Conservation (phyloP, 306 rosid genomes). For the Alnus rubra region DNA sequence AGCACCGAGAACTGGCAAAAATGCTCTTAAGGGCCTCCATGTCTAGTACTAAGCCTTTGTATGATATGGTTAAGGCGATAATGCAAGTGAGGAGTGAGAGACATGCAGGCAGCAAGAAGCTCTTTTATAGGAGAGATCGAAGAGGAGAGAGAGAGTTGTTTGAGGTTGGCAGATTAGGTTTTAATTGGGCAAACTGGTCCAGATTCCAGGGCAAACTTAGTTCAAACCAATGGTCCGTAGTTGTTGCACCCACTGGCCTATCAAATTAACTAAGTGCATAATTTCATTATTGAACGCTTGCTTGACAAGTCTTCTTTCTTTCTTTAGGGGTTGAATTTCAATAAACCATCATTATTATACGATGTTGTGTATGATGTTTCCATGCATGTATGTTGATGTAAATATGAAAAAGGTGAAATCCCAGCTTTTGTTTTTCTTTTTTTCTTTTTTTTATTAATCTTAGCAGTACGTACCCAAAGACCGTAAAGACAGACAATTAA, state of each 20-base stretch:
- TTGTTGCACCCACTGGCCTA: slow-evolving; percentile 89
- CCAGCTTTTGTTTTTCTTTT: too few species aligned
- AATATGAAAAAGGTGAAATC: too few species aligned
- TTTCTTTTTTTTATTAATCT: too few species aligned
- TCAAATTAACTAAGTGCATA: slow-evolving; percentile 17
- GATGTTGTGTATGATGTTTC: neutral
- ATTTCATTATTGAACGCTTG: slow-evolving; percentile 45
- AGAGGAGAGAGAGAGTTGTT: slow-evolving; percentile 35
- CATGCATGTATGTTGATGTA: too few species aligned
- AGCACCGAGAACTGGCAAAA: slow-evolving; percentile 20
- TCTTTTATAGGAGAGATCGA: slow-evolving; percentile 40
- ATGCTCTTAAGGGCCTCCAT: slow-evolving; percentile 38
- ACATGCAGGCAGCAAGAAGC: neutral
- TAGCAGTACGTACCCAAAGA: too few species aligned
- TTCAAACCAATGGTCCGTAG: slow-evolving; percentile 51
- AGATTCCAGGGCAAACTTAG: slow-evolving; percentile 41
- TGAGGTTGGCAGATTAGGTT: slow-evolving; percentile 71
- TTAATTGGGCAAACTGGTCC: slow-evolving; percentile 43
- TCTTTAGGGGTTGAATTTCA: slow-evolving; percentile 26
- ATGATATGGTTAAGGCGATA: neutral
- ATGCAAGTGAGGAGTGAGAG: slow-evolving; percentile 25
- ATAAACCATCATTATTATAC: slow-evolving; percentile 12
- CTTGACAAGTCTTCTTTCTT: slow-evolving; percentile 45
- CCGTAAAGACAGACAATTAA: too few species aligned
- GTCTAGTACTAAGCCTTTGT: slow-evolving; percentile 8